These are phyloP conservation scores for Mycena leptocephala DNA, from an alignment of 768 basidiomycete species.

Conservation along the genomic window DNA sequence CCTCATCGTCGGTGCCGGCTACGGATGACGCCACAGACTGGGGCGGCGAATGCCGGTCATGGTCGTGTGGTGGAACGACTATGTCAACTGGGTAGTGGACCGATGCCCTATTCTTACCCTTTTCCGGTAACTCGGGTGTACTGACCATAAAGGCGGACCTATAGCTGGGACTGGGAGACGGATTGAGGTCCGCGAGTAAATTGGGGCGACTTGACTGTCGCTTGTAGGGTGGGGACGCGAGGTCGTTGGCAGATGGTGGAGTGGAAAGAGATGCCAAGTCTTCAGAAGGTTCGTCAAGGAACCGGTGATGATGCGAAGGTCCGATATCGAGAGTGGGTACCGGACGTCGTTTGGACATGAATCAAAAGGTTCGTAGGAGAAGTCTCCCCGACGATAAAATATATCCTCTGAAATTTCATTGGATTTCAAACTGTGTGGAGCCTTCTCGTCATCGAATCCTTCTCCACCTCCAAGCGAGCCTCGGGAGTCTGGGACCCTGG, in stretches of 20 bases:
- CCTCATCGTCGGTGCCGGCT: constrained; percentile 73
- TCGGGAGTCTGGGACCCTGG: too few species aligned
- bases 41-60: constrained; percentile 48
- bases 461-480: too few species aligned
- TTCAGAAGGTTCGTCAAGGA: constrained; percentile 19
- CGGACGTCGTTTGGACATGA: constrained; percentile 4
- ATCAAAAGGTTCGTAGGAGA: neutral
- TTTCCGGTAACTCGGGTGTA: constrained; percentile 33
- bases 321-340: constrained; percentile 20
- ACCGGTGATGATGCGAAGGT: constrained; percentile 17
- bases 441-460: too few species aligned
- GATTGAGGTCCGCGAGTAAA: constrained; percentile 29
- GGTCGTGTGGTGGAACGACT: constrained; percentile 43
- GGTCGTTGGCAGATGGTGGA: constrained; percentile 8
- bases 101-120: constrained; percentile 49
- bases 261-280: constrained; percentile 31
- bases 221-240: constrained; percentile 34
- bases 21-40: constrained; percentile 60
- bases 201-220: constrained; percentile 32
- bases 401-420: neutral
- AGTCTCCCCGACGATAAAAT: neutral
- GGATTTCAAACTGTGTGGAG: too few species aligned
- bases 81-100: constrained; percentile 72
- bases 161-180: constrained; percentile 38
- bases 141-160: constrained; percentile 36